Conservation (phyloP, 768 basidiomycete genomes). For the Pisolithus marmoratus region DNA sequence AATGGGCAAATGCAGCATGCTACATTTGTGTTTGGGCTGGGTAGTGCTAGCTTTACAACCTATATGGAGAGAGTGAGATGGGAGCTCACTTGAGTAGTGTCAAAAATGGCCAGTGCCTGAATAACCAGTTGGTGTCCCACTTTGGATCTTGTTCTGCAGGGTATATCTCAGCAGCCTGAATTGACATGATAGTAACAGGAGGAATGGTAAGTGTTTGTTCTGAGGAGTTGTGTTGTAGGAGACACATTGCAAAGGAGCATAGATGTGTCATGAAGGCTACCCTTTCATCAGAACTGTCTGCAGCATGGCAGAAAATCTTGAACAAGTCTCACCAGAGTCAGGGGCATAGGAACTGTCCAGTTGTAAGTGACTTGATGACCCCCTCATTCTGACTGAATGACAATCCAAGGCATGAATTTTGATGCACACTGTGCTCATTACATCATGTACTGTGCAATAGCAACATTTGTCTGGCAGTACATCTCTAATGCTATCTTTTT, state of each 20-base stretch:
- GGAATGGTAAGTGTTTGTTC: slow-evolving; percentile 13
- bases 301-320: not conserved
- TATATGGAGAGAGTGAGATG: slow-evolving; percentile 32
- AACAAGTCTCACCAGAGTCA: slow-evolving; percentile 7
- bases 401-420: not conserved
- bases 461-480: slow-evolving; percentile 33
- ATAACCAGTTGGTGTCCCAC: slow-evolving; percentile 54
- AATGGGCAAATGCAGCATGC: too few species aligned
- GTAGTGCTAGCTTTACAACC: too few species aligned
- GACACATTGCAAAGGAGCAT: not conserved
- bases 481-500: slow-evolving; percentile 30
- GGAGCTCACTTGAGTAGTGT: slow-evolving; percentile 57
- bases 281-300: not conserved
- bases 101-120: slow-evolving; percentile 65
- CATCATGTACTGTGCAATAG: slow-evolving; percentile 33
- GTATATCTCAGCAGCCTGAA: slow-evolving; percentile 55
- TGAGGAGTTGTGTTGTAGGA: not conserved
- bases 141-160: slow-evolving; percentile 39
- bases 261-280: not conserved
- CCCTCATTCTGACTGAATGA: slow-evolving; percentile 24
- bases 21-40: too few species aligned
- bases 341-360: slow-evolving; percentile 23
- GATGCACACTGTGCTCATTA: too few species aligned
- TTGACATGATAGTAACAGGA: slow-evolving; percentile 55
- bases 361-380: slow-evolving; percentile 29